Conservation (phyloP, 2,329 filamentous ascomycete species). For the Penicillium sp. region DNA sequence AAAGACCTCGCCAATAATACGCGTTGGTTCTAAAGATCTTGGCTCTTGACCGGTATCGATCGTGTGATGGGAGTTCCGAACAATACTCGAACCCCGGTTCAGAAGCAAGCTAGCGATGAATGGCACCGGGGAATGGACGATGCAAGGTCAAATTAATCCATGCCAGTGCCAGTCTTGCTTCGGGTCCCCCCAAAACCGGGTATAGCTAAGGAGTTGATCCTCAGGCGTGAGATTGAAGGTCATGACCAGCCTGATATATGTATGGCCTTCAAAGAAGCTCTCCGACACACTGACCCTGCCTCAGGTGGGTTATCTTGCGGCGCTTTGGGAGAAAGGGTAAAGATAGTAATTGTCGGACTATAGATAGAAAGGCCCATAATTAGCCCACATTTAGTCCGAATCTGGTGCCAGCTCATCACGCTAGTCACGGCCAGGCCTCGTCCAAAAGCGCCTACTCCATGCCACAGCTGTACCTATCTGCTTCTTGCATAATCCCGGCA, state of each 20-base stretch:
- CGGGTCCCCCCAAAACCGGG: neutral
- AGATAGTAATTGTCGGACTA: conserved; percentile 16
- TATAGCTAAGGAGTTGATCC: neutral
- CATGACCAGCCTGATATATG: neutral
- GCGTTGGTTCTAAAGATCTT: neutral
- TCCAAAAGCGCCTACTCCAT: conserved; percentile 4
- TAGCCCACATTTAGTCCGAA: conserved; percentile 14
- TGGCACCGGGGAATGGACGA: neutral
- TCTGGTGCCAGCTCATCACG: conserved; percentile 7
- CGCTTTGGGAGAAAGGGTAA: conserved; percentile 2
- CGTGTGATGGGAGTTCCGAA: conserved; percentile 10
- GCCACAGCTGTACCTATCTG: neutral
- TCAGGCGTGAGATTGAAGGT: neutral
- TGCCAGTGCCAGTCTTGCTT: neutral
- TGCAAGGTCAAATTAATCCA: conserved; percentile 9
- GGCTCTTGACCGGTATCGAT: conserved; percentile 1
- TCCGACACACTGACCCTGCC: conserved; percentile 19
- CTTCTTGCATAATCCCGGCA: conserved; percentile 2
- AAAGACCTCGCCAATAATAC: neutral
- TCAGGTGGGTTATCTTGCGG: conserved; percentile 21
- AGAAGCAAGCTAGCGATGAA: neutral
- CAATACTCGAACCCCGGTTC: conserved; percentile 1
- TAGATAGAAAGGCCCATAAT: conserved; percentile 26
- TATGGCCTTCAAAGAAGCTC: neutral
- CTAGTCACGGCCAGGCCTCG: neutral